Evolutionary conservation across 192 early-diverging fungal species (phyloP).

Genomic region (Chytriomyces confervae): DNA sequence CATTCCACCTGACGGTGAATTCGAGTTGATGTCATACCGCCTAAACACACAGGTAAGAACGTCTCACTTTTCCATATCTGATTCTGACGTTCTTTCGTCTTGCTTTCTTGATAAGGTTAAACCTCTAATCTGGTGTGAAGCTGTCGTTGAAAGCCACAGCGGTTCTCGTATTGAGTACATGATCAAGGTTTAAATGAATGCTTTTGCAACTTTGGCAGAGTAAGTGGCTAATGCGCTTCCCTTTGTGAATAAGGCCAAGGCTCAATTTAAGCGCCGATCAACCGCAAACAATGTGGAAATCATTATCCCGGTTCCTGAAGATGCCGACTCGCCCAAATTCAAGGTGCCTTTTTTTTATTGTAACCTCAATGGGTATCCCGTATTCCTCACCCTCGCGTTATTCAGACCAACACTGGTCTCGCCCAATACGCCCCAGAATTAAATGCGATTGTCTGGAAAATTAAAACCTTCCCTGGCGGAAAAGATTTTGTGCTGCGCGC

Average conservation of each 20-base stretch:
- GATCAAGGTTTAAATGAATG: conserved; percentile 61
- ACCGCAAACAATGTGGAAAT: conserved; percentile 99
- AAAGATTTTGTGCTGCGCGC: conserved; percentile 92
- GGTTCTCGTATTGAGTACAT: conserved; percentile 94
- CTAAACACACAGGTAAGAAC: conserved; percentile 64
- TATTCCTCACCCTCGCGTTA: not conserved
- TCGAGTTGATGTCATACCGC: conserved; percentile 81
- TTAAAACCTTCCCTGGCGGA: conserved; percentile 97
- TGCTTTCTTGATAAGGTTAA: conserved; percentile 79
- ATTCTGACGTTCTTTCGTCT: conserved; percentile 73
- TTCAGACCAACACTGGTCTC: conserved; percentile 78
- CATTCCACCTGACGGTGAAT: conserved; percentile 98
- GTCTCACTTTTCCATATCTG: conserved; percentile 76
- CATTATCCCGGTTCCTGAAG: conserved; percentile 94
- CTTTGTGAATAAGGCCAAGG: conserved; percentile 72
- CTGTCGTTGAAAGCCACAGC: conserved; percentile 82
- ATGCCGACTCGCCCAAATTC: conserved; percentile 96
- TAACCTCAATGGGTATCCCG: not conserved
- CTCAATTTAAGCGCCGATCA: conserved; percentile 96
- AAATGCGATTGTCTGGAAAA: conserved; percentile 95
- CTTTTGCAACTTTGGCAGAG: not conserved
- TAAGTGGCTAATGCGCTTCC: not conserved
- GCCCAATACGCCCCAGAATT: conserved; percentile 94
- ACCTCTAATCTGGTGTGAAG: conserved; percentile 87
- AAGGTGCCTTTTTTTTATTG: conserved; percentile 58